Base-by-base conservation (phyloP, 495 filamentous ascomycete genomes). In the Lasiosphaeria miniovina region DNA sequence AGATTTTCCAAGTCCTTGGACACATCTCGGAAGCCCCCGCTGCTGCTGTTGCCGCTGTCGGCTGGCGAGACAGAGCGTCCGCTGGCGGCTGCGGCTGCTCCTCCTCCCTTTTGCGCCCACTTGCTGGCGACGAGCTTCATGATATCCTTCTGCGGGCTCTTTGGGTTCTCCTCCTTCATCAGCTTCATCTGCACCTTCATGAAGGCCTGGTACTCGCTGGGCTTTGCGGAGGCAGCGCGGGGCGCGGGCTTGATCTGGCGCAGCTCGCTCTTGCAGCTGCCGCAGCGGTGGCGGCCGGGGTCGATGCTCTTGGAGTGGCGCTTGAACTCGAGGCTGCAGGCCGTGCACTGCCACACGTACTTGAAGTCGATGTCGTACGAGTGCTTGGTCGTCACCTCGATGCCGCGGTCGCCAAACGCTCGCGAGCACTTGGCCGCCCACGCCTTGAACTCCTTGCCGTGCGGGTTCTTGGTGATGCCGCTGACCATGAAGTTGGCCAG, bases 271-370 rank as follows among this genome's bases (percentile, higher is more conserved):
- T 80, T 82, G 64, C 94, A 97, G 5, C 48, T 65, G 4, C 90
- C 89, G 73, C 94, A 98, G 7, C 77, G 77, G 32, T 89, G 81
- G 14, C 80, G 75, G 7, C 55, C 58, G 0, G 86, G 76, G 66
- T 96, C 83, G 49, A 98, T 86, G 60, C 88, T 92, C 75, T 89
- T 90, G 2, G 86, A 90, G 71, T 98, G 93, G 4, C 93, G 80
- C 61, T 89, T 86, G 66, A 86, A 93, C 66, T 84, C 82, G 36
- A 75, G 68, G 1, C 69, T 79, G 66, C 93, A 98, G 15, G 58
- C 77, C n/a, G 65, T 74, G 67, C 94, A 98, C 35, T 76, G 69
- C 93, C 95, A 98, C 32, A 90, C 72, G 72, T 90, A 98, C 75
- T 91, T 96, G 76, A 88, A 94, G 53, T 89, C 84, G 67, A 97